These are phyloP conservation scores for Talaromyces albobiverticillius DNA, from an alignment of 2,329 filamentous ascomycete genomes.

Conservation along the genomic window DNA sequence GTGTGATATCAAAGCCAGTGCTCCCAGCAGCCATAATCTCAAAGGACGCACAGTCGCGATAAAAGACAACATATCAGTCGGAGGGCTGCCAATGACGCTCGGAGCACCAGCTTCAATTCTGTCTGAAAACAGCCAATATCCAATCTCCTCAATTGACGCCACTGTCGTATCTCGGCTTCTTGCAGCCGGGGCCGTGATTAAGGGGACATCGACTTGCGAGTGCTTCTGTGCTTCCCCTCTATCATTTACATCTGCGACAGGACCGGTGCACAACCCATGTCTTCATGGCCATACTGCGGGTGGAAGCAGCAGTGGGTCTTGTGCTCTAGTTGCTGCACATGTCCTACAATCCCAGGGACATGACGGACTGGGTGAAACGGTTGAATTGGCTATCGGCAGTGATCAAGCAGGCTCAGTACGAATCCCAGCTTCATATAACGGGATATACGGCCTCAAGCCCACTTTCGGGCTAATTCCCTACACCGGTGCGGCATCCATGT, in stretches of 20 bases:
- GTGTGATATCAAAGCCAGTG: constrained; percentile 25
- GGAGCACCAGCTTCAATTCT: constrained; percentile 32
- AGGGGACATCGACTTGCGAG: constrained; percentile 37
- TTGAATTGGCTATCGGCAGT: constrained; percentile 37
- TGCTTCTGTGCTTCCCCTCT: constrained; percentile 36
- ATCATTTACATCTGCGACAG: constrained; percentile 34
- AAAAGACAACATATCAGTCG: constrained; percentile 37
- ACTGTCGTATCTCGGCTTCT: constrained; percentile 32
- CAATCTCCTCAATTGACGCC: constrained; percentile 33
- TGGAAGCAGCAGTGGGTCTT: constrained; percentile 34
- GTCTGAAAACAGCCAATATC: constrained; percentile 24
- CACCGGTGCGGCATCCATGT: constrained; percentile 43
- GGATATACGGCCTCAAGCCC: constrained; percentile 47
- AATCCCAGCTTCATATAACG: constrained; percentile 39
- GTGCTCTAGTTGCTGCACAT: constrained; percentile 27
- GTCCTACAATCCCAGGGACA: constrained; percentile 20
- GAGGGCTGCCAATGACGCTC: constrained; percentile 32
- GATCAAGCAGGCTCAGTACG: constrained; percentile 41
- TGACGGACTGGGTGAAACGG: constrained; percentile 24
- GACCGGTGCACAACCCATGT: constrained; percentile 37
- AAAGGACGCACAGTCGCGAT: constrained; percentile 29
- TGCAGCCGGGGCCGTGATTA: constrained; percentile 30
- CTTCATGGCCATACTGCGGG: constrained; percentile 30
- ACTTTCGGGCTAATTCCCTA: constrained; percentile 51
- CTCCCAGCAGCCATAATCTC: constrained; percentile 23